phyloP scores from a whole-genome alignment of 768 basidiomycete species.

The Calvatia gigantea region DNA sequence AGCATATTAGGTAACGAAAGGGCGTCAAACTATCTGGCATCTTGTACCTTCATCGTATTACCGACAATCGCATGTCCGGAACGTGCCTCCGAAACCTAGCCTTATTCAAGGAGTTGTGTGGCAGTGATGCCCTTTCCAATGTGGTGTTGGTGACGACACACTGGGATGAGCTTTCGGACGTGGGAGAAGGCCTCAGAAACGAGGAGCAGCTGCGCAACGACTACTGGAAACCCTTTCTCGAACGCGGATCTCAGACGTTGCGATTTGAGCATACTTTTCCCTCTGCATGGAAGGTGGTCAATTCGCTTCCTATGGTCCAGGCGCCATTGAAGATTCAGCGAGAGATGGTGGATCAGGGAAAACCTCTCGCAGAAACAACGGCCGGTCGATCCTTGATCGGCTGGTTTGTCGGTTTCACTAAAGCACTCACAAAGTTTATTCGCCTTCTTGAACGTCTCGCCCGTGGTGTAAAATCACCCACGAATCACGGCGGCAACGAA shows the following conservation, averaged over 20 bases:
- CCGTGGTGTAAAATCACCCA: no score
- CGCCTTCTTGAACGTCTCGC: no score
- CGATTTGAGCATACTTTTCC: not conserved
- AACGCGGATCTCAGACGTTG: not conserved
- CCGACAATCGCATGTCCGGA: constrained; percentile 13
- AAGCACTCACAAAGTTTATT: no score
- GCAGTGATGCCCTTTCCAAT: not conserved
- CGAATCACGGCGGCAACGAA: no score
- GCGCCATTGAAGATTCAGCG: not conserved
- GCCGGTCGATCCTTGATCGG: not conserved
- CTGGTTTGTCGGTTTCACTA: not conserved
- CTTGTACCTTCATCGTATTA: constrained; percentile 22
- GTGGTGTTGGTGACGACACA: constrained; percentile 9
- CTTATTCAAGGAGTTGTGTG: constrained; percentile 17
- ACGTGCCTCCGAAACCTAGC: constrained; percentile 12
- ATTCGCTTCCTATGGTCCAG: not conserved
- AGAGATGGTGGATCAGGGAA: not conserved
- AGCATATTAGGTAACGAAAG: constrained; percentile 7
- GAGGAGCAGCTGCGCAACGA: not conserved
- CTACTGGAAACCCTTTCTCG: not conserved
- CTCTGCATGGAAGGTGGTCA: not conserved
- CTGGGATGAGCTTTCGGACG: not conserved
- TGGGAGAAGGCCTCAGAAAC: no score
- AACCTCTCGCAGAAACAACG: not conserved
- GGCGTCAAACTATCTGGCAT: constrained; percentile 16